Base-by-base conservation (phyloP, 73 alveolate species). In the Paramecium primaurelia region DNA sequence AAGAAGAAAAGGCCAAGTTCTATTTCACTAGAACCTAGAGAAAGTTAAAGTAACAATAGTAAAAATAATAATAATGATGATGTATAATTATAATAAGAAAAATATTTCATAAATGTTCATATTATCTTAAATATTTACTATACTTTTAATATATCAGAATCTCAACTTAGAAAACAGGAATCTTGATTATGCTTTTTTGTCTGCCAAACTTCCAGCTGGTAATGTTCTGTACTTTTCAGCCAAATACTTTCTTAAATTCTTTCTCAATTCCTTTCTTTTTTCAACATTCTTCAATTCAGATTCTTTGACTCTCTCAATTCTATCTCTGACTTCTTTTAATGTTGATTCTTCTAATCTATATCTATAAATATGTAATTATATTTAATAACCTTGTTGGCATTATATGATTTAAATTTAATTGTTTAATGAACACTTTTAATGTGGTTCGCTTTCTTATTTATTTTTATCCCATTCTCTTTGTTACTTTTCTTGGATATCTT, bases 1-100 rank as follows among this genome's bases (percentile, higher is more conserved):
- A 96, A 93, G 99, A 98, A 69, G 99, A 99, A 93, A 99, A 98
- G 97, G 97, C 93, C 96, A 98, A 98, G 94, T 97, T 98, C 99
- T 95, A 75, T 14, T 75, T 3, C 4, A 37, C 88, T n/a, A 75
- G 88, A 75, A 37, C 59, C 16, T 38, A 75, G 28, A 75, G 88
- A 75, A 75, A 75, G 18, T 30, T 32, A 75, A 37, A 75, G 68
- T 28, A 71, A 71, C 49, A 75, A 75, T 75, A 68, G 12, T 68
- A 71, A 71, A 28, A 75, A 75, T 75, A 68, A 11, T 68, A 68
- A 54, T 16, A 54, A 54, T 54, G 3, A 68, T 68, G 12, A 68
- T 26, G 84, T 68, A 68, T 68, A 68, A 68, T 22, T 54, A 16
- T 16, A 16, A 4, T 3, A 54, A 7, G 22, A 54, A 54, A 54